A percentile compares a stretch with the other conserved stretches of the same genome.
These are phyloP conservation scores for Hygrophoropsis aurantiaca DNA, from an alignment of 768 basidiomycete species.

Conservation along the genomic window DNA sequence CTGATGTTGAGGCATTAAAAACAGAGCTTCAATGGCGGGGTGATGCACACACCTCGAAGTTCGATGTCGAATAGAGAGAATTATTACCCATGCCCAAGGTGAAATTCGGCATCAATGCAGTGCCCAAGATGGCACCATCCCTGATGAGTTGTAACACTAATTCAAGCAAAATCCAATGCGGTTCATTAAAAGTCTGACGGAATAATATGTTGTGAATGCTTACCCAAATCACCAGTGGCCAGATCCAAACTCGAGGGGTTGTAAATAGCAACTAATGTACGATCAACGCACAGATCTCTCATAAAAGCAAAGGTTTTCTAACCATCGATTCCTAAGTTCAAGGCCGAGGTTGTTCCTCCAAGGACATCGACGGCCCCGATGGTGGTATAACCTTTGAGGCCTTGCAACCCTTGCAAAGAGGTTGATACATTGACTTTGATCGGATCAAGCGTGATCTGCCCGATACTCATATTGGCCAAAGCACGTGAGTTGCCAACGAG, in stretches of 20 bases:
- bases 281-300: not conserved
- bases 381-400: conserved; percentile 53
- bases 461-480: conserved; percentile 59
- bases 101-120: conserved; percentile 59
- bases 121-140: conserved; percentile 55
- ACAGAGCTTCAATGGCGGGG: not conserved
- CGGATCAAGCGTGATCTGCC: conserved; percentile 65
- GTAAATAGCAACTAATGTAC: conserved; percentile 49
- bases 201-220: conserved; percentile 17
- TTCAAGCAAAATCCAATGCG: no score
- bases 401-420: conserved; percentile 56
- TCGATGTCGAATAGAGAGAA: conserved; percentile 46
- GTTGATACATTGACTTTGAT: conserved; percentile 74
- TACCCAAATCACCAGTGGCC: conserved; percentile 61
- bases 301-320: conserved; percentile 5
- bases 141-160: conserved; percentile 57
- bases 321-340: conserved; percentile 62
- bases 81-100: conserved; percentile 62
- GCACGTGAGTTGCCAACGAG: conserved; percentile 62
- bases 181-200: not conserved
- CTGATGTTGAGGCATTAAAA: conserved; percentile 24
- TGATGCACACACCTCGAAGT: conserved; percentile 43
- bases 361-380: conserved; percentile 64
- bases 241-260: conserved; percentile 72
- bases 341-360: conserved; percentile 59